A percentile compares a stretch with the other conserved stretches of the same genome.
These are phyloP conservation scores for Lipomyces japonicus DNA, from an alignment of 805 yeast genomes.

Conservation along the genomic window DNA sequence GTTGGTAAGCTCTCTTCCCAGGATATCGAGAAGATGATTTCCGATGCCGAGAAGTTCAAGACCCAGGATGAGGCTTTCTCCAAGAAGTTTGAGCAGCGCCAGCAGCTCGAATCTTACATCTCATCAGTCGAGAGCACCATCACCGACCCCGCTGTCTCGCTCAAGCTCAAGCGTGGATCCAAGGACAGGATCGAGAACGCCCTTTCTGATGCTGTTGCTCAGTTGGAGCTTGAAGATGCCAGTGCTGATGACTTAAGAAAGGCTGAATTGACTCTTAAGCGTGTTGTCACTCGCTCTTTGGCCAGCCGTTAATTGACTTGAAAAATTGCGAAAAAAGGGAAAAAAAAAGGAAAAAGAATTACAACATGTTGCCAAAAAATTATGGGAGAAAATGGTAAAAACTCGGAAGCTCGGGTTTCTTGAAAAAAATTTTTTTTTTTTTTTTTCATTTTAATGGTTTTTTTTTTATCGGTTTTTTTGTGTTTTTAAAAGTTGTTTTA, in stretches of 20 bases:
- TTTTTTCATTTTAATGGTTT: too few species aligned
- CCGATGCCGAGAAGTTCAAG: conserved; percentile 99
- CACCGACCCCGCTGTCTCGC: conserved; percentile 96
- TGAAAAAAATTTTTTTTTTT: too few species aligned
- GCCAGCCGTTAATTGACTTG: conserved; percentile 23
- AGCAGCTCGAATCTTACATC: conserved; percentile 98
- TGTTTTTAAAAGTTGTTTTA: too few species aligned
- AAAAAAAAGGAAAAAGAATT: too few species aligned
- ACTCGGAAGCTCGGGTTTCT: too few species aligned
- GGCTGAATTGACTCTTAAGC: conserved; percentile 98
- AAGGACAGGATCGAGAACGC: conserved; percentile 97
- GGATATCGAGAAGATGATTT: conserved; percentile 97
- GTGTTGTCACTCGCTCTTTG: conserved; percentile 61
- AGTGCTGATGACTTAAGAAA: conserved; percentile 96
- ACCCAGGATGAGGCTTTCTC: conserved; percentile 98
- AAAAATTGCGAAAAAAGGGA: too few species aligned
- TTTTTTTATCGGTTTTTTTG: too few species aligned
- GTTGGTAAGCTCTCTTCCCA: conserved; percentile 96
- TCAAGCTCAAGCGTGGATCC: conserved; percentile 95
- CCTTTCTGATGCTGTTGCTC: conserved; percentile 95
- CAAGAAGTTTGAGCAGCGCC: conserved; percentile 98
- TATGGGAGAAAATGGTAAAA: too few species aligned
- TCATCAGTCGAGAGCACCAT: conserved; percentile 91
- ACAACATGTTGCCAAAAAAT: too few species aligned
- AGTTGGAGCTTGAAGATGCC: conserved; percentile 94